These are phyloP conservation scores for Candolleomyces aberdarensis DNA, from an alignment of 768 basidiomycete genomes.

Conservation along the genomic window DNA sequence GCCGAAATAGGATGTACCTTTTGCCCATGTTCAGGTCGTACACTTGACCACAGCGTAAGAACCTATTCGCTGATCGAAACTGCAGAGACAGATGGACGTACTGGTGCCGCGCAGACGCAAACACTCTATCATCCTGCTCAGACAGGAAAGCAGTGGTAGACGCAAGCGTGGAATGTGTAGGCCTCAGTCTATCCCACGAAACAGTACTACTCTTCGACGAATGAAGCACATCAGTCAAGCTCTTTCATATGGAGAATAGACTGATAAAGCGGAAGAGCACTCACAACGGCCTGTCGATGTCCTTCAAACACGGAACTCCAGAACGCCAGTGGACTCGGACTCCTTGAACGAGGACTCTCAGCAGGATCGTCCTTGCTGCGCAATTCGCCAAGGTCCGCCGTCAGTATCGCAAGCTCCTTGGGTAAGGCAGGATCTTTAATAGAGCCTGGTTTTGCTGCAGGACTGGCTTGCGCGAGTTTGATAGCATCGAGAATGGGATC, in stretches of 20 bases:
- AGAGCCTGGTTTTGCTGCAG: constrained; percentile 4
- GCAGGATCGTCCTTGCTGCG: constrained; percentile 15
- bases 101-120: constrained; percentile 59
- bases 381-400: constrained; percentile 11
- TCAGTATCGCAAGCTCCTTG: constrained; percentile 25
- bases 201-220: constrained; percentile 40
- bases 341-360: constrained; percentile 4
- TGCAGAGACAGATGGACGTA: constrained; percentile 28
- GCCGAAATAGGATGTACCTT: constrained; percentile 28
- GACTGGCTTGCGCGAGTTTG: constrained; percentile 25
- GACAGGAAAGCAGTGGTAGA: constrained; percentile 59
- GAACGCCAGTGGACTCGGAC: background rate
- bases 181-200: constrained; percentile 63
- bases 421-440: constrained; percentile 16
- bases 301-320: background rate
- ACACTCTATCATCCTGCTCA: constrained; percentile 54
- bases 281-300: background rate
- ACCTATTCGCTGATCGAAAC: background rate
- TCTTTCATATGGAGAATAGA: constrained; percentile 2
- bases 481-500: constrained; percentile 71
- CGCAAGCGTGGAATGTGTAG: constrained; percentile 25
- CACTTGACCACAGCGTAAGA: constrained; percentile 31
- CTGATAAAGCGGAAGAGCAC: constrained; percentile 1
- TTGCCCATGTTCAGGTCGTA: constrained; percentile 29
- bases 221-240: background rate